Conservation (phyloP, 257 asterid genomes). For the Solanum verrucosum region DNA sequence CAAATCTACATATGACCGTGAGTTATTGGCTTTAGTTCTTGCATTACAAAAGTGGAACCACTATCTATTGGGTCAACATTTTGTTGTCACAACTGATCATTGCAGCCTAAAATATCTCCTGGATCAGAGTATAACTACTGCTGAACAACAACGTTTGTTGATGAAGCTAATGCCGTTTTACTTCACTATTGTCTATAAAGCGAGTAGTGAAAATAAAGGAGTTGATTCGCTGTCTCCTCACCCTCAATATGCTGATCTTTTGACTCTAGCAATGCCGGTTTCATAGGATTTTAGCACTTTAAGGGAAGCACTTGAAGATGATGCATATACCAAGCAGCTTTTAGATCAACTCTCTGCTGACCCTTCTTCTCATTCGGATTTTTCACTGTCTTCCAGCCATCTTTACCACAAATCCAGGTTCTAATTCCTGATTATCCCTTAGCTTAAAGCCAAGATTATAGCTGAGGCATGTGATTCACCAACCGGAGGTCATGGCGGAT, state of each 20-base stretch:
- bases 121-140: background rate
- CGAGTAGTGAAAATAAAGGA: background rate
- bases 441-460: background rate
- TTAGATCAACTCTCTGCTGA: background rate
- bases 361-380: background rate
- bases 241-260: background rate
- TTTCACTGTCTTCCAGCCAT: background rate
- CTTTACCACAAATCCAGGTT: background rate
- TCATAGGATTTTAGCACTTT: background rate
- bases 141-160: too few species aligned
- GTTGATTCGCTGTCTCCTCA: background rate
- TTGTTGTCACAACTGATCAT: background rate
- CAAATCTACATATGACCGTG: background rate
- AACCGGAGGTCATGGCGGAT: background rate
- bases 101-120: background rate
- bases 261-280: background rate
- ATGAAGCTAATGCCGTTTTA: background rate
- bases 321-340: background rate
- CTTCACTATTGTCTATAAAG: background rate
- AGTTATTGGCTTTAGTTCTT: background rate
- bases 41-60: background rate
- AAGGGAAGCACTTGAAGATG: background rate
- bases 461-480: background rate
- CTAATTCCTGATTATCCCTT: background rate
- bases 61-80: background rate